Evolutionary conservation across 169 alveolate species (phyloP).

Genomic region (Perkinsus olseni): DNA sequence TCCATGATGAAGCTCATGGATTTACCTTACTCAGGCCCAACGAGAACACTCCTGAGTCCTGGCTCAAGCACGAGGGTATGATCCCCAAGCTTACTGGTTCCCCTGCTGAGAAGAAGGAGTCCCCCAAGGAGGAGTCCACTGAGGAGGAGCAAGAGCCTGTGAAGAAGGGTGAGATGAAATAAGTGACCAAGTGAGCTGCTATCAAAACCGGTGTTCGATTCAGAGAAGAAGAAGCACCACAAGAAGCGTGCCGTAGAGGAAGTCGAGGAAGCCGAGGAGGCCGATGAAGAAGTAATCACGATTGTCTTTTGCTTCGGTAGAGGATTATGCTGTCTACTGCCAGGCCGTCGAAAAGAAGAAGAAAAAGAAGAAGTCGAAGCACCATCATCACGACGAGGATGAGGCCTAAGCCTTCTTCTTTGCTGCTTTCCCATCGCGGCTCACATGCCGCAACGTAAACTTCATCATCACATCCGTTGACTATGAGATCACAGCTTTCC

Average conservation of each 20-base stretch:
- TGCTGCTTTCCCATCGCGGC: background rate
- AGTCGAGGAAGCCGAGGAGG: background rate
- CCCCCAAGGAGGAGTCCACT: constrained; percentile 18
- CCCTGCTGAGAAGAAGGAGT: constrained; percentile 32
- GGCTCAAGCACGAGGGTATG: constrained; percentile 76
- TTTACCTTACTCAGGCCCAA: constrained; percentile 40
- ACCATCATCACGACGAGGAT: background rate
- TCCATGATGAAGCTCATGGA: no score
- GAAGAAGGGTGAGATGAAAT: background rate
- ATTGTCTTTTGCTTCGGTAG: no score
- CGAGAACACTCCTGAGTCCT: constrained; percentile 86
- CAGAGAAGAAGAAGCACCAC: background rate
- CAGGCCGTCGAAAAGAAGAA: background rate
- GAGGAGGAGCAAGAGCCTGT: constrained; percentile 3
- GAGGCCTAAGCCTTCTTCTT: background rate
- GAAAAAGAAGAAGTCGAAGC: background rate
- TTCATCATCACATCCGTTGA: background rate
- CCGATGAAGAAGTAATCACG: background rate
- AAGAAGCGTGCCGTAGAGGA: background rate
- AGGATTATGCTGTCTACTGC: no score
- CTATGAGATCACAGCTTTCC: background rate
- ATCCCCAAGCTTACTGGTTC: constrained; percentile 63
- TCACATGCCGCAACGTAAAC: background rate
- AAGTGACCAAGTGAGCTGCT: background rate
- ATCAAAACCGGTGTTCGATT: background rate